These are phyloP conservation scores for Endotrypanum monterogeii DNA, from an alignment of 208 protist species.

Conservation along the genomic window DNA sequence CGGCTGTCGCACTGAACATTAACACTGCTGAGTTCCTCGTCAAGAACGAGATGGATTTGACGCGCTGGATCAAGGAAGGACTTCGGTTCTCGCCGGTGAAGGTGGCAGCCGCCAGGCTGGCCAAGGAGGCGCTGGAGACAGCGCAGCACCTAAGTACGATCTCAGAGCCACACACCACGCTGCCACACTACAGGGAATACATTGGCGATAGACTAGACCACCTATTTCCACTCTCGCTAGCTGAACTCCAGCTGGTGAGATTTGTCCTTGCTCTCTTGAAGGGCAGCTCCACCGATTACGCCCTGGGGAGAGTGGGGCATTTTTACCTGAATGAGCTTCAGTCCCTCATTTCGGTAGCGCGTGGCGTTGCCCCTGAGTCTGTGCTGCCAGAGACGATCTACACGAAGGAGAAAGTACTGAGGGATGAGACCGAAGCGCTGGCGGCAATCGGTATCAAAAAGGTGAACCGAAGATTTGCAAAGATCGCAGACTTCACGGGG, in stretches of 20 bases:
- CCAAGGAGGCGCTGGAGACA: background rate
- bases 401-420: slow-evolving; percentile 12
- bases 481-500: background rate
- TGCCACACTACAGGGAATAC: slow-evolving; percentile 16
- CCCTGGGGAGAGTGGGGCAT: background rate
- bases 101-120: slow-evolving; percentile 23
- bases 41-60: slow-evolving; percentile 72
- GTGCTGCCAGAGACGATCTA: slow-evolving; percentile 9
- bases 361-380: slow-evolving; percentile 12
- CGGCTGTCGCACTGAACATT: slow-evolving; percentile 38
- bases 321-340: slow-evolving; percentile 2
- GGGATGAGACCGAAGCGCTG: slow-evolving; percentile 22
- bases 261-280: slow-evolving; percentile 22
- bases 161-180: slow-evolving; percentile 10
- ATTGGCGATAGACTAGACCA: slow-evolving; percentile 16
- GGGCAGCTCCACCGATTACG: background rate
- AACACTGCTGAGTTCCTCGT: slow-evolving; percentile 59
- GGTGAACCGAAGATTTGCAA: slow-evolving; percentile 8
- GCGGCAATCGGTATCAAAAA: slow-evolving; percentile 28
- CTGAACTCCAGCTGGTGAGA: slow-evolving; percentile 29
- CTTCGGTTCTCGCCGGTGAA: slow-evolving; percentile 46
- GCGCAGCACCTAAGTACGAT: background rate
- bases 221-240: slow-evolving; percentile 14
- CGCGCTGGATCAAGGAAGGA: slow-evolving; percentile 51
- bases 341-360: slow-evolving; percentile 22